These are phyloP conservation scores for Myxozyma lipomycoides DNA, from an alignment of 805 yeast genomes.

Conservation along the genomic window DNA sequence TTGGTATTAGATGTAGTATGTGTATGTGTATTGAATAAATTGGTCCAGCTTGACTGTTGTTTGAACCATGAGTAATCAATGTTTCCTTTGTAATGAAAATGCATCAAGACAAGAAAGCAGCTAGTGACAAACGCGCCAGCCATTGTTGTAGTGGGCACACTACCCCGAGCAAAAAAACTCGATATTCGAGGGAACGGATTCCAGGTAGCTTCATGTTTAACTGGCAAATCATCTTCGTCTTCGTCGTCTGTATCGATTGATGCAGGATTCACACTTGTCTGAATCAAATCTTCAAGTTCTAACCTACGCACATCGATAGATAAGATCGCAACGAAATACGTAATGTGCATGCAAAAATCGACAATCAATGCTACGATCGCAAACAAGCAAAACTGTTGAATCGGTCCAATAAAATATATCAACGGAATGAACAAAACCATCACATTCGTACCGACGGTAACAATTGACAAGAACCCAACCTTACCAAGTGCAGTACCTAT, in stretches of 20 bases:
- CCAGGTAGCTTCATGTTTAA: constrained; percentile 13
- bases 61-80: background rate
- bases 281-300: constrained; percentile 53
- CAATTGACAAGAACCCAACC: constrained; percentile 41
- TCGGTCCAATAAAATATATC: constrained; percentile 6
- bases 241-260: constrained; percentile 18
- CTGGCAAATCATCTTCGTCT: constrained; percentile 18
- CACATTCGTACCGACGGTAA: constrained; percentile 37
- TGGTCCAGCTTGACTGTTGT: background rate
- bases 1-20: background rate
- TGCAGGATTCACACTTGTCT: constrained; percentile 6
- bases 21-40: background rate
- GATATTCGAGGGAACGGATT: constrained; percentile 21
- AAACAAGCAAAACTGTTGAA: constrained; percentile 43
- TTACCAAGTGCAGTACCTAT: constrained; percentile 40
- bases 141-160: constrained; percentile 23
- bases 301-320: constrained; percentile 62
- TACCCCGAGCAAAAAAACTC: constrained; percentile 10
- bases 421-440: constrained; percentile 31
- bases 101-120: constrained; percentile 15
- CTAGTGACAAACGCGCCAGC: constrained; percentile 20
- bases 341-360: constrained; percentile 58
- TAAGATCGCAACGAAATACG: constrained; percentile 62
- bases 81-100: constrained; percentile 16
- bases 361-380: constrained; percentile 48